Base-by-base conservation (phyloP, 768 basidiomycete species). In the Mycena galopus region DNA sequence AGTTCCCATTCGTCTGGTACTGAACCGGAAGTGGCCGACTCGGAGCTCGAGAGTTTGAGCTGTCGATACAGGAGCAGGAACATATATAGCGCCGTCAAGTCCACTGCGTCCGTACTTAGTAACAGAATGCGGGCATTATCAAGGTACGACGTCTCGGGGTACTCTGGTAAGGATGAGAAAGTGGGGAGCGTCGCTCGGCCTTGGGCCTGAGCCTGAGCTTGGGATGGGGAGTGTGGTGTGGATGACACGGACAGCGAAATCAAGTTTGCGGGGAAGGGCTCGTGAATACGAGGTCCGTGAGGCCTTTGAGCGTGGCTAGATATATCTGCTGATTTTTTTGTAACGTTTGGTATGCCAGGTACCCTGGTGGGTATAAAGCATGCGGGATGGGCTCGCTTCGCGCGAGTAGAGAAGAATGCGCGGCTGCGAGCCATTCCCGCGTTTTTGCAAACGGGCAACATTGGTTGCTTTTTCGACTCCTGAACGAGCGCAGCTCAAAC, bases 101-200 rank as follows among this genome's bases (percentile, higher is more conserved):
- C 95, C 32, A 90, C 87, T 0, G 92, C 91, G 71, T 97, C 96
- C 50, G 89, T 84, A 75, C 88, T 88, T 72, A 96, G 87, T 27
- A 86, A 85, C 29, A 87, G 80, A 14, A 96, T 84, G 32, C 95
- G 93, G 51, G 88, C 83, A 69, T 87, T 89, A 83, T 96, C 95
- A 63, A 97, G 90, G 80, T 94, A 93, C 5, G 91, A 85, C 5
- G 94, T 95, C 83, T 96, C 96, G 7, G 92, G 94, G 81, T 87
- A 91, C 42, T 82, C 81, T 65, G 86, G 82, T 37, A 86, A 80
- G 56, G 83, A 80, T 25, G 79, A 79, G n/a, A 77, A 74, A 4
- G 76, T 66, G 17, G 76, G 71, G 37, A 77, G 75, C 30, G 79
- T 59, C 64, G 69, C 76, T 33, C 75, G 75, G 25, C 50, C 50